Evolutionary conservation across 495 filamentous ascomycete species (phyloP).

Genomic region (Astrothelium macrocarpum): DNA sequence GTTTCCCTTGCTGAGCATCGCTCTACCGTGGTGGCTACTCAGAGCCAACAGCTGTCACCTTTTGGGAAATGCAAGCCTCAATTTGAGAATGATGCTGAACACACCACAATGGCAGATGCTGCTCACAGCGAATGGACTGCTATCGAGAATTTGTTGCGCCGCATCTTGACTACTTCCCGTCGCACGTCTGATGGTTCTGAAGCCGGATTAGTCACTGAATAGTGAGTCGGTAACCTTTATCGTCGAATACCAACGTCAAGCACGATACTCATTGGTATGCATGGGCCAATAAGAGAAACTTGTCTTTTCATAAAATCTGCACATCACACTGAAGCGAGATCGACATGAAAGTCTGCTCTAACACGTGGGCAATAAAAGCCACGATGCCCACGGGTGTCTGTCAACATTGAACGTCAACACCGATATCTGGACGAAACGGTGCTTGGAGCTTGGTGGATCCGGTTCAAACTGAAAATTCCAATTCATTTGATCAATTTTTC

Average conservation of each 20-base stretch:
- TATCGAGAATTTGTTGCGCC: neutral
- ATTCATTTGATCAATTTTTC: neutral
- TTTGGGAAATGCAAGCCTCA: neutral
- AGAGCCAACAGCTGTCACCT: neutral
- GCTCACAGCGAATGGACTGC: constrained; percentile 1
- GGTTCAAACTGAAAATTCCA: neutral
- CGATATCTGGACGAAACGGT: neutral
- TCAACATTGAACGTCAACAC: neutral
- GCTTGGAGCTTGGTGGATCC: neutral
- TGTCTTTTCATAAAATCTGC: neutral
- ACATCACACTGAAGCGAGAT: neutral
- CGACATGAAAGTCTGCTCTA: no score
- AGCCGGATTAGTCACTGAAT: neutral
- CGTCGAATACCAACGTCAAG: neutral
- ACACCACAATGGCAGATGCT: constrained; percentile 1
- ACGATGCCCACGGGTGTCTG: neutral
- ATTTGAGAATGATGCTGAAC: neutral
- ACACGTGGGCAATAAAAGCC: neutral
- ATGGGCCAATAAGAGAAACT: neutral
- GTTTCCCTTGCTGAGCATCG: constrained; percentile 28
- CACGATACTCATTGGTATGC: neutral
- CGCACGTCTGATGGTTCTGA: neutral
- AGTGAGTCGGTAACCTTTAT: neutral
- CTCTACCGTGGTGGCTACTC: constrained; percentile 9
- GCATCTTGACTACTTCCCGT: neutral